A percentile compares a stretch with the other conserved stretches of the same genome.
phyloP scores from a whole-genome alignment of 441 rosid species.

The Arabidopsis hybrid region DNA sequence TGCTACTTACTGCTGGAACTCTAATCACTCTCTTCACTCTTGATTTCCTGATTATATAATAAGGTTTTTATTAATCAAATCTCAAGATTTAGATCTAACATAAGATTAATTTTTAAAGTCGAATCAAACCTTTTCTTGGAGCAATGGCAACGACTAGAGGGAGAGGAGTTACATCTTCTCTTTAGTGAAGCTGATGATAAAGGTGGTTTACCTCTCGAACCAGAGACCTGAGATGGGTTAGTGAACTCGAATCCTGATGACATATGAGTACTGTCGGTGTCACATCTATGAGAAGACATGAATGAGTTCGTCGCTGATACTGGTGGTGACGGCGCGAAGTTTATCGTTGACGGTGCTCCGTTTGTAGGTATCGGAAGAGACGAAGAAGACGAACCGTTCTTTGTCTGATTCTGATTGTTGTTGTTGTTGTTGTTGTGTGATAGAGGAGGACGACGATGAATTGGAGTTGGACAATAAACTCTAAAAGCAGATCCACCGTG shows the following conservation, averaged over 20 bases:
- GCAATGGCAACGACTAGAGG: constrained; percentile 69
- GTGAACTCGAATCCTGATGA: constrained; percentile 67
- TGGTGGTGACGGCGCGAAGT: constrained; percentile 60
- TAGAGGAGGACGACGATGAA: constrained; percentile 75
- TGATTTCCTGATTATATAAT: constrained; percentile 50
- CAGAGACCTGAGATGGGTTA: constrained; percentile 51
- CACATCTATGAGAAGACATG: constrained; percentile 69
- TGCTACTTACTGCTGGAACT: constrained; percentile 66
- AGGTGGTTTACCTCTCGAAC: constrained; percentile 66
- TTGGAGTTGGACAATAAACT: constrained; percentile 69
- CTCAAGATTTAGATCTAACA: constrained; percentile 5
- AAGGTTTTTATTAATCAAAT: too few relatives aligned
- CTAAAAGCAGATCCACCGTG: constrained; percentile 62
- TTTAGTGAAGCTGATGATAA: constrained; percentile 55
- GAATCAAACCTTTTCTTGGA: constrained; percentile 67
- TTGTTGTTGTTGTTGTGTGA: constrained; percentile 52
- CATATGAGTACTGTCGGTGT: constrained; percentile 58
- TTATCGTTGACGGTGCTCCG: constrained; percentile 50
- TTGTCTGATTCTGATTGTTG: constrained; percentile 33
- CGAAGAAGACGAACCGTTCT: constrained; percentile 34
- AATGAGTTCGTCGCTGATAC: constrained; percentile 71
- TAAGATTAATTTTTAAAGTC: not conserved
- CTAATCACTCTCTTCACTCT: constrained; percentile 60
- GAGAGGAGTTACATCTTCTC: constrained; percentile 65
- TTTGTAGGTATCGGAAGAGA: constrained; percentile 15